These are phyloP conservation scores for Coemansia sp. DNA, from an alignment of 192 early-diverging fungal species.

Conservation along the genomic window DNA sequence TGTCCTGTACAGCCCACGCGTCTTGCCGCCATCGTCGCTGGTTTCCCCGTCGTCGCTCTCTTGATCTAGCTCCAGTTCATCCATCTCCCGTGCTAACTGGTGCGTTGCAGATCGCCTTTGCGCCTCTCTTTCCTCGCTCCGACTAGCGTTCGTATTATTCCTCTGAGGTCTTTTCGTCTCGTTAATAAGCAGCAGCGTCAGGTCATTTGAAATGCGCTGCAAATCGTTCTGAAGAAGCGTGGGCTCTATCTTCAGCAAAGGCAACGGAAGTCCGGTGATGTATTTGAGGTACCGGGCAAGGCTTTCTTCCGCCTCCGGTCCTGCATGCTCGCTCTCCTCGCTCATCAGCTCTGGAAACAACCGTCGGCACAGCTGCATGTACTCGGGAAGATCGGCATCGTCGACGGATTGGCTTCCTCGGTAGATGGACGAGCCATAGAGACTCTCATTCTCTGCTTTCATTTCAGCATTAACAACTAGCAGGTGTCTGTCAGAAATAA, in stretches of 20 bases:
- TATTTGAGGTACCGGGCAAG: conserved; percentile 52
- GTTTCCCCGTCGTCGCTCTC: background rate
- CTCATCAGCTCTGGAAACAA: conserved; percentile 32
- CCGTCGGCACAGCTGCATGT: conserved; percentile 46
- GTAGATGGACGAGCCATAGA: conserved; percentile 51
- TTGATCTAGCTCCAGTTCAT: background rate
- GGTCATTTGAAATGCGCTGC: conserved; percentile 50
- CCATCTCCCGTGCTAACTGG: background rate
- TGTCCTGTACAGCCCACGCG: background rate
- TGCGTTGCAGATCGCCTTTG: background rate
- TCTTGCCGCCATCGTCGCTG: background rate
- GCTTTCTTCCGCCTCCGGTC: conserved; percentile 37
- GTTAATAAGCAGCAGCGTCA: conserved; percentile 43
- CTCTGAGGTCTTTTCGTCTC: conserved; percentile 24
- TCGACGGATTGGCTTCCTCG: conserved; percentile 30
- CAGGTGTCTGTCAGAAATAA: background rate
- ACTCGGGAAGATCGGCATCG: conserved; percentile 47
- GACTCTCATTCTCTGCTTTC: conserved; percentile 37
- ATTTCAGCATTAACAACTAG: conserved; percentile 11
- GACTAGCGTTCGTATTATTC: background rate
- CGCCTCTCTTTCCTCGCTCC: conserved; percentile 6
- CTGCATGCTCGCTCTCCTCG: conserved; percentile 13
- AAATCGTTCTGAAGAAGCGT: conserved; percentile 43
- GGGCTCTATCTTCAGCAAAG: conserved; percentile 47
- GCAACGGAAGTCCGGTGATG: conserved; percentile 37